Evolutionary conservation across 208 protist genomes (phyloP).

Genomic region (Crithidia brevicula): DNA sequence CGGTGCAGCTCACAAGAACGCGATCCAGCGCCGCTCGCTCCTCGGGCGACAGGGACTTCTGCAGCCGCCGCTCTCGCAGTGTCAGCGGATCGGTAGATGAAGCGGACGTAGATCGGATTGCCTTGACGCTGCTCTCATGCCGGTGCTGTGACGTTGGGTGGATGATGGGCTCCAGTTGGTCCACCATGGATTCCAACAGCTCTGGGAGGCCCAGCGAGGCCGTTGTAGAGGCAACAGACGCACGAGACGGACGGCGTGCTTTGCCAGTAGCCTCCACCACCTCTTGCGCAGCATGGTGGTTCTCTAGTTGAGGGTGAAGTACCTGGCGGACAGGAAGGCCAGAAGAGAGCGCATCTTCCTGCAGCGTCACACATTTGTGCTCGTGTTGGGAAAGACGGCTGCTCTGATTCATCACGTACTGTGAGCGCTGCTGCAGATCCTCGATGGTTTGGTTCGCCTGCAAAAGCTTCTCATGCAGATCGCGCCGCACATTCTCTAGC

Average conservation of each 20-base stretch:
- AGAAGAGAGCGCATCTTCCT: no score
- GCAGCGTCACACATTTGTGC: background rate
- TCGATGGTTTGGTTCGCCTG: constrained; percentile 1
- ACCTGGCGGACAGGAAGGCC: no score
- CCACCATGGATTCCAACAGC: constrained; percentile 7
- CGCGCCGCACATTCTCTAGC: constrained; percentile 11
- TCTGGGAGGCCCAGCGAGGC: constrained; percentile 3
- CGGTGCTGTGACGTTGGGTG: background rate
- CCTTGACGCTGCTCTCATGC: background rate
- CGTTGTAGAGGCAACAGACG: background rate
- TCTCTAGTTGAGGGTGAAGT: no score
- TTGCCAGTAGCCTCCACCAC: background rate
- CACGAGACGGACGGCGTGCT: background rate
- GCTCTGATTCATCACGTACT: background rate
- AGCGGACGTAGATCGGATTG: no score
- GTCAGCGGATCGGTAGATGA: background rate
- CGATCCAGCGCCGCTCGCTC: constrained; percentile 16
- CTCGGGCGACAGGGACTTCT: background rate
- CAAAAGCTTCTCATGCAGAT: constrained; percentile 6
- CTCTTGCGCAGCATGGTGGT: no score
- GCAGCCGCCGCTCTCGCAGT: background rate
- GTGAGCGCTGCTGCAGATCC: background rate
- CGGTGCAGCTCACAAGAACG: constrained; percentile 16
- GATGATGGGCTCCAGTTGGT: constrained; percentile 5
- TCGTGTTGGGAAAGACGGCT: background rate